Evolutionary conservation across 1,139 yeast genomes (phyloP), one percentile per base, ranked within the genome.

Genomic region (Pichia sp.): DNA sequence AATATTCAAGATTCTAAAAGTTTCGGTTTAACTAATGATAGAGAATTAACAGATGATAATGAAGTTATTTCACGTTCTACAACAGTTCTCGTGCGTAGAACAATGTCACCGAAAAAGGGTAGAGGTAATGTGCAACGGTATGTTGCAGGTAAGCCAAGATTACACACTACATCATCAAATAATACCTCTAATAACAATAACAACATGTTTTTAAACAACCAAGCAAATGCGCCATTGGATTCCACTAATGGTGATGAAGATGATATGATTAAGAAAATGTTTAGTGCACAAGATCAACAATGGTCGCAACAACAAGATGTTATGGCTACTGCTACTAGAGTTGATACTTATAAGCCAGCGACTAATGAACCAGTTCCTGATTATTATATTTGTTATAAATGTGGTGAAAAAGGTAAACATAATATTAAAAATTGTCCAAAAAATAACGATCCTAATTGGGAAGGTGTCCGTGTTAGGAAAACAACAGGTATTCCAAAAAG

Each of bases 401-500:
- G 99, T 67, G 98, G 98, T 39, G 88, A 86, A 36, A 86, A 88
- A 61, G 62, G 61, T 35, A 96, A 91, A 49, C 99, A 91, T 62
- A 89, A 95, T 91, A 89, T 93, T 49, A 85, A 85, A 56, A 87
- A 88, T 52, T 91, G 98, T 66, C 98, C 98, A 1, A 87, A 95
- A 2, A 84, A 85, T 53, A 78, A 78, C 42, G 98, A 91, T 62
- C 95, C 96, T 5, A 84, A 79, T 54, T 88, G 88, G 73, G 97
- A 91, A 59, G 95, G 95, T 23, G 86, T 85, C 57, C 74, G 94
- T 50, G 82, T 91, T 38, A 80, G 87, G 57, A 75, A 95, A 55
- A 89, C 97, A 0, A 91, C 98, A 0, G 99, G 99, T 78, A 91
- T 91, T 57, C 99, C 99, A 5, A 82, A 84, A 61, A 82, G 94